A percentile compares a stretch with the other conserved stretches of the same genome.
phyloP scores from a whole-genome alignment of 257 asterid species.

The Jasminum sambac region DNA sequence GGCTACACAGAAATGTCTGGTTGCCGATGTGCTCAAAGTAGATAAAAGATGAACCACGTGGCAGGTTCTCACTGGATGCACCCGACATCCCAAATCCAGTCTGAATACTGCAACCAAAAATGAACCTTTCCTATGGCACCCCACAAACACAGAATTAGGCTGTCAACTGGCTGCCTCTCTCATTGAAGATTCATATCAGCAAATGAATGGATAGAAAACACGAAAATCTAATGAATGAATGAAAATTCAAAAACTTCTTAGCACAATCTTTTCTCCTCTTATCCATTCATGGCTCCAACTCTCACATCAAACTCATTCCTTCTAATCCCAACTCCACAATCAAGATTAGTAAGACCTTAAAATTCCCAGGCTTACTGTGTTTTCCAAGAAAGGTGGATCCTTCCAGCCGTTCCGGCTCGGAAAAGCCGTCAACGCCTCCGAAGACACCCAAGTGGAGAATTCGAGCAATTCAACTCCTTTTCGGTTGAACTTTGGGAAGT shows the following conservation, averaged over 20 bases:
- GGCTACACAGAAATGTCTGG: constrained; percentile 32
- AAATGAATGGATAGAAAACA: constrained; percentile 21
- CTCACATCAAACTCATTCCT: constrained; percentile 76
- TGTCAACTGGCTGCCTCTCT: constrained; percentile 34
- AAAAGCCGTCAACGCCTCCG: constrained; percentile 32
- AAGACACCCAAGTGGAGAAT: constrained; percentile 24
- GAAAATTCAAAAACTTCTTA: constrained; percentile 24
- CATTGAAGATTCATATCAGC: constrained; percentile 21
- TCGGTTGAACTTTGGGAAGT: constrained; percentile 57
- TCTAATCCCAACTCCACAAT: constrained; percentile 47
- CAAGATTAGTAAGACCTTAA: constrained; percentile 38
- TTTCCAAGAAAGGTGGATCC: constrained; percentile 48
- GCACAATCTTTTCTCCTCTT: constrained; percentile 10
- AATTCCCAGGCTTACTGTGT: constrained; percentile 40
- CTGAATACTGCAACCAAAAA: neutral
- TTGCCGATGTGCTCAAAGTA: constrained; percentile 26
- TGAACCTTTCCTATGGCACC: constrained; percentile 23
- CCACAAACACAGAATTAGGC: constrained; percentile 20
- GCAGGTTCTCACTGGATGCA: constrained; percentile 46
- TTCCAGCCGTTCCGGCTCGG: constrained; percentile 34
- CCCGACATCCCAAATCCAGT: constrained; percentile 20
- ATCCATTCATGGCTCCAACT: constrained; percentile 72
- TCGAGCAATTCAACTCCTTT: constrained; percentile 50
- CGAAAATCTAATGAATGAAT: constrained; percentile 20
- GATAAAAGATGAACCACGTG: constrained; percentile 57